phyloP scores from a whole-genome alignment of 2,329 filamentous ascomycete species.

The Pseudocercospora vitis region DNA sequence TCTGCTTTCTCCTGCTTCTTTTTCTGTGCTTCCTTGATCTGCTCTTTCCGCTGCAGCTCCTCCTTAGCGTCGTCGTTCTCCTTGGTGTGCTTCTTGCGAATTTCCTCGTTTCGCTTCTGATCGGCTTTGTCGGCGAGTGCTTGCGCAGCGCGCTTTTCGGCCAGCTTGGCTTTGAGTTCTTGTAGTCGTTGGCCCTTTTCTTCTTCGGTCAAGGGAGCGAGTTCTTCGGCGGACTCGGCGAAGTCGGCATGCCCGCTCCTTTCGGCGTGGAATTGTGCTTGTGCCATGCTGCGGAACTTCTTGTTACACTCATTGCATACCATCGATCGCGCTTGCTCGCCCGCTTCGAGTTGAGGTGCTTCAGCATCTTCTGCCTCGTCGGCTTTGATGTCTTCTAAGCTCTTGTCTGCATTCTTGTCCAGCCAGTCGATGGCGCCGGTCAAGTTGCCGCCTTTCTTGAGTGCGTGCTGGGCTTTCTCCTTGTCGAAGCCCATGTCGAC shows the following conservation, averaged over 20 bases:
- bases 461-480: constrained; percentile 75
- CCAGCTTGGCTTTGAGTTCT: constrained; percentile 70
- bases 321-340: constrained; percentile 73
- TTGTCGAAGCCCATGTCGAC: constrained; percentile 77
- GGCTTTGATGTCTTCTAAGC: constrained; percentile 73
- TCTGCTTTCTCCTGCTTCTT: constrained; percentile 87
- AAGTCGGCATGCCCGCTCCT: constrained; percentile 93
- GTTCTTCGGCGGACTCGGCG: constrained; percentile 86
- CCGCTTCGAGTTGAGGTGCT: constrained; percentile 65
- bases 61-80: constrained; percentile 89
- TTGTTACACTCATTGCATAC: constrained; percentile 95
- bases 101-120: constrained; percentile 80
- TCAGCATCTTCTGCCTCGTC: constrained; percentile 41
- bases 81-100: constrained; percentile 82
- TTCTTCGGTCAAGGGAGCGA: constrained; percentile 85
- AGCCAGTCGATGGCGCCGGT: constrained; percentile 88
- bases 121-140: constrained; percentile 75
- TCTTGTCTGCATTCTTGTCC: constrained; percentile 84
- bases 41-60: constrained; percentile 81
- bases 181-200: constrained; percentile 80
- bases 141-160: constrained; percentile 69
- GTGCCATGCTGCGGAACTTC: constrained; percentile 75
- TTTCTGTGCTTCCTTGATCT: constrained; percentile 82
- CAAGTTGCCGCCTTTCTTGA: constrained; percentile 80
- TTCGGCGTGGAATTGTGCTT: constrained; percentile 86